Evolutionary conservation across 2,329 filamentous ascomycete genomes (phyloP), one percentile per base, ranked within the genome.

Genomic region (Penicillium sp.): DNA sequence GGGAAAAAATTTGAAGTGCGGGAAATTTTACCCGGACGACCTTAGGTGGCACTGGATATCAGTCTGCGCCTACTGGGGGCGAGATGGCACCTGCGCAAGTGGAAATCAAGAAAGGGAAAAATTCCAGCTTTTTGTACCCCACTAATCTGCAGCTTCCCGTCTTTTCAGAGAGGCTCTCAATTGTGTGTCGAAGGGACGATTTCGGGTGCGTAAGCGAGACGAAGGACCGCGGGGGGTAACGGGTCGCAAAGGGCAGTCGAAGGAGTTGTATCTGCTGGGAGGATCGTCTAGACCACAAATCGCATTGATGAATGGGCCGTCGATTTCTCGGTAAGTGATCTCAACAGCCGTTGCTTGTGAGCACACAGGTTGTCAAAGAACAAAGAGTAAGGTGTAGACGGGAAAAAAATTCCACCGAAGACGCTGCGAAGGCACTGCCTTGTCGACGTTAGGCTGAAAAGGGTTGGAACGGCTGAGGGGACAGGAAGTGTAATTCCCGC

Each of bases 121-220:
- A 58, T 65, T 66, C 60, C 57, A 60, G 63, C 63, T 60, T 65
- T 59, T 66, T 64, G 62, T 56, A 70, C 62, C 63, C 67, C 66
- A 64, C 67, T 62, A 61, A 64, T 58, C 58, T 65, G 61, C 61
- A 62, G 59, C 53, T 64, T 64, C 58, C 66, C 54, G 62, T 63
- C 57, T 58, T 63, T 57, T 57, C 56, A 58, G 47, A 60, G 60
- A 56, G 49, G 53, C 43, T 64, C 60, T 58, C 63, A 65, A 41
- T 30, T 51, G 51, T 49, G 28, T 41, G 19, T 45, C 40, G 17
- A 45, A 36, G 37, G 36, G 43, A 38, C 31, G 40, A 37, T 37
- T 44, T 28, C 30, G 41, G 28, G 41, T 17, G 30, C 30, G 45
- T 28, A 50, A 22, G 38, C 45, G 45, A 42, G 28, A 33, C 36